These are phyloP conservation scores for Vachellia collinsii DNA, from an alignment of 306 rosid genomes.

Conservation along the genomic window DNA sequence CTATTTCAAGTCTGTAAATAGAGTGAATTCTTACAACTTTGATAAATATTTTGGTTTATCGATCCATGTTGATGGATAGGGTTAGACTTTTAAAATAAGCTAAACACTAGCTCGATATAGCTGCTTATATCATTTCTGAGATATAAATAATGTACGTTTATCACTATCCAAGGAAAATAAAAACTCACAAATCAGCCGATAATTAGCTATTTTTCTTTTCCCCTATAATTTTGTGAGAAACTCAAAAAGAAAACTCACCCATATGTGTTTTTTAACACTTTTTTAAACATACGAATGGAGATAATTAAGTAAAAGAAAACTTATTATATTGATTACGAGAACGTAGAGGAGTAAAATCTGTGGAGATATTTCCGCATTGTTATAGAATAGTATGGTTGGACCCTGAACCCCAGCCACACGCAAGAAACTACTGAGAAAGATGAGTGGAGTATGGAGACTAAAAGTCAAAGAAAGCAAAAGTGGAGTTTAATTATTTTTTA, in stretches of 20 bases:
- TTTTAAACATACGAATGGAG: not conserved
- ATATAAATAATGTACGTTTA: not conserved
- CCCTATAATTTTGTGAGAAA: not conserved
- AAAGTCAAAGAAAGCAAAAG: constrained; percentile 46
- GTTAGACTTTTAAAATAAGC: not conserved
- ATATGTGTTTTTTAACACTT: too few species aligned
- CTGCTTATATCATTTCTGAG: not conserved
- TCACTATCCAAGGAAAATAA: not conserved
- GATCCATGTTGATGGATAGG: not conserved
- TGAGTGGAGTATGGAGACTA: constrained; percentile 21
- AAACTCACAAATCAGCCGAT: not conserved
- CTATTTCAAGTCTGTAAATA: not conserved
- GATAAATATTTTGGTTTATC: not conserved
- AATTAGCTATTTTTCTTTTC: not conserved
- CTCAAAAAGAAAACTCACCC: too few species aligned
- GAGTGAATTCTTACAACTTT: not conserved
- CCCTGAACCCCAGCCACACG: not conserved
- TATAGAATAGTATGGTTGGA: not conserved
- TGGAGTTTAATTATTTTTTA: constrained; percentile 20
- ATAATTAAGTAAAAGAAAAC: not conserved
- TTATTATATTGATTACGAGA: not conserved
- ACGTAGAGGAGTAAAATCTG: not conserved
- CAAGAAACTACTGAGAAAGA: not conserved
- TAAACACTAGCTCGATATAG: not conserved
- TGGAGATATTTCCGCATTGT: not conserved